Percentiles rank a stretch among this genome's conserved stretches.
phyloP scores from a whole-genome alignment of 2,329 filamentous ascomycete species.

The Sporothrix humicola region DNA sequence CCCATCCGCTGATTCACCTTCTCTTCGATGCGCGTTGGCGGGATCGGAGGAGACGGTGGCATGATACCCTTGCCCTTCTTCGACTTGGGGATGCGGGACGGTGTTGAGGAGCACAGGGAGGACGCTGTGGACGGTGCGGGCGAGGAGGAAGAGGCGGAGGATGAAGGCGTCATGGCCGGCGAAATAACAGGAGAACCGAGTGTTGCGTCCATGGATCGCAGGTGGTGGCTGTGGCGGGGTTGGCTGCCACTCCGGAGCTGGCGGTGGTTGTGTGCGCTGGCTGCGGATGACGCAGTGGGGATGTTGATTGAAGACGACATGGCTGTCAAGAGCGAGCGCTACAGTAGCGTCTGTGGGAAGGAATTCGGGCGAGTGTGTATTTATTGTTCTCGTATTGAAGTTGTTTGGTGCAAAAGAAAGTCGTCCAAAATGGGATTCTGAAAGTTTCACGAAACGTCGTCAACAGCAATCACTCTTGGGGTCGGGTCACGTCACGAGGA shows the following conservation, averaged over 20 bases:
- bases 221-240: conserved; percentile 32
- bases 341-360: background rate
- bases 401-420: background rate
- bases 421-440: background rate
- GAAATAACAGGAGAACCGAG: conserved; percentile 30
- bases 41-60: conserved; percentile 47
- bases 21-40: conserved; percentile 48
- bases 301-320: conserved; percentile 76
- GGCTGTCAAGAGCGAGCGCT: conserved; percentile 35
- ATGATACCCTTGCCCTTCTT: conserved; percentile 48
- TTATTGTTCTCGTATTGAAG: background rate
- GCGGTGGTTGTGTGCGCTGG: conserved; percentile 35
- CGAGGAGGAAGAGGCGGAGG: conserved; percentile 32
- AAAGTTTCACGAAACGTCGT: conserved; percentile 5
- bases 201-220: conserved; percentile 33
- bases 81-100: conserved; percentile 58
- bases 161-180: conserved; percentile 33
- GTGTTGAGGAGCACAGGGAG: conserved; percentile 57
- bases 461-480: background rate
- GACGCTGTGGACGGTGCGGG: conserved; percentile 49
- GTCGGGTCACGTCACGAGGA: conserved; percentile 18
- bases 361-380: too few species aligned
- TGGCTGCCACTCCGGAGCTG: conserved; percentile 9
- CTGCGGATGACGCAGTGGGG: conserved; percentile 50
- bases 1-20: conserved; percentile 55